These are phyloP conservation scores for Dioscorea dumetorum DNA, from an alignment of 106 monocot species.

Conservation along the genomic window DNA sequence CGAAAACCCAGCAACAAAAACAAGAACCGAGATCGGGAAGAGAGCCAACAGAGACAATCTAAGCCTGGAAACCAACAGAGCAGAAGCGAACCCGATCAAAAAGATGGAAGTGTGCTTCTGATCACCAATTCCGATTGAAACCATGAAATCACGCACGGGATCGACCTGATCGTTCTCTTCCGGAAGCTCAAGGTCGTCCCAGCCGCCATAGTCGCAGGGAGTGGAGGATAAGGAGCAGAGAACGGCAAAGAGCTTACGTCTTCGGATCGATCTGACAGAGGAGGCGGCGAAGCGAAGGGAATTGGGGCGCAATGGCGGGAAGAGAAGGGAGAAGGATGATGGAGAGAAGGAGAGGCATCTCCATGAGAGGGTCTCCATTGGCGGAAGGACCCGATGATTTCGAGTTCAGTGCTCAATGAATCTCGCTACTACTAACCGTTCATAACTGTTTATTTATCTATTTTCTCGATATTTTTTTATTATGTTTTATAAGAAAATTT, in stretches of 20 bases:
- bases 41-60: conserved; percentile 19
- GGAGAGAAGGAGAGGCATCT: background rate
- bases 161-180: background rate
- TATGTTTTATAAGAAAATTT: too few species aligned
- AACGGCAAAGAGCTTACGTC: background rate
- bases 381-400: too few species aligned
- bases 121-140: conserved; percentile 15
- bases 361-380: background rate
- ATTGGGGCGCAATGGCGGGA: background rate
- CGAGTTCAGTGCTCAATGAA: too few species aligned
- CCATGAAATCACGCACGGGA: conserved; percentile 6
- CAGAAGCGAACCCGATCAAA: conserved; percentile 24
- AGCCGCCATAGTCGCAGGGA: conserved; percentile 15
- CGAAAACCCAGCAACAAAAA: conserved; percentile 25
- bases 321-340: background rate
- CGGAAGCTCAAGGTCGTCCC: conserved; percentile 21
- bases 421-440: too few species aligned
- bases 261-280: background rate
- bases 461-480: background rate
- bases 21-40: conserved; percentile 13
- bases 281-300: background rate
- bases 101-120: conserved; percentile 23
- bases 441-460: too few species aligned
- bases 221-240: conserved; percentile 1
- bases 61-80: conserved; percentile 28